Evolutionary conservation across 768 basidiomycete species (phyloP).

Genomic region (Tephrocybe sp.): DNA sequence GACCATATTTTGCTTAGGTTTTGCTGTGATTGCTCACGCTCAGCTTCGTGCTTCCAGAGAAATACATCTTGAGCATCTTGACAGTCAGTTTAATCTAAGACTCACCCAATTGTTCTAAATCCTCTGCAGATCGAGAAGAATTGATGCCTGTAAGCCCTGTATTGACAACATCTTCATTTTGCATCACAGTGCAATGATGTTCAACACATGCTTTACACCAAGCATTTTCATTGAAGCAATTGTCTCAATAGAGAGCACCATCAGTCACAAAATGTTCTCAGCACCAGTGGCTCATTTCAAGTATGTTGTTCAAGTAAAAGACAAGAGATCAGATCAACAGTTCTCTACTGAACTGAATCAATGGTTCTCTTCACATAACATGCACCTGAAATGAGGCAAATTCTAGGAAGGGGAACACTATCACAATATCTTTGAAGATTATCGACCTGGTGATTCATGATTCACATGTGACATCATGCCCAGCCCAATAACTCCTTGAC

Average conservation of each 20-base stretch:
- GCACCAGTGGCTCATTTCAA: no score
- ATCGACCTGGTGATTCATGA: no score
- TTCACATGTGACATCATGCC: no score
- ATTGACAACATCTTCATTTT: background rate
- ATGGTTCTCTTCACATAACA: no score
- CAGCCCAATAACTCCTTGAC: no score
- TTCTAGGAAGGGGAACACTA: no score
- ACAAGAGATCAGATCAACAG: no score
- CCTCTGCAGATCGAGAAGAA: background rate
- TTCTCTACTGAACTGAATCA: no score
- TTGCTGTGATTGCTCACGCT: conserved; percentile 7
- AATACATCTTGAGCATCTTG: background rate
- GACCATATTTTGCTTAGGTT: conserved; percentile 15
- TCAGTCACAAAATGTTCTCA: background rate
- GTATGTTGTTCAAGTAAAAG: no score
- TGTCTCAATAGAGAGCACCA: background rate
- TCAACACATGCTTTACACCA: no score
- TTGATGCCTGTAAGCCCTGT: background rate
- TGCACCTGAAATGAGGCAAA: no score
- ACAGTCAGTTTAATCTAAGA: background rate
- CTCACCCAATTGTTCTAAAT: background rate
- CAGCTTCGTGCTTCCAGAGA: background rate
- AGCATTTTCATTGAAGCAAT: background rate
- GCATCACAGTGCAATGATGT: background rate
- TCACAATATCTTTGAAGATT: no score